Conservation (phyloP, 78 protist genomes). For the Planoprotostelium fungivorum region DNA sequence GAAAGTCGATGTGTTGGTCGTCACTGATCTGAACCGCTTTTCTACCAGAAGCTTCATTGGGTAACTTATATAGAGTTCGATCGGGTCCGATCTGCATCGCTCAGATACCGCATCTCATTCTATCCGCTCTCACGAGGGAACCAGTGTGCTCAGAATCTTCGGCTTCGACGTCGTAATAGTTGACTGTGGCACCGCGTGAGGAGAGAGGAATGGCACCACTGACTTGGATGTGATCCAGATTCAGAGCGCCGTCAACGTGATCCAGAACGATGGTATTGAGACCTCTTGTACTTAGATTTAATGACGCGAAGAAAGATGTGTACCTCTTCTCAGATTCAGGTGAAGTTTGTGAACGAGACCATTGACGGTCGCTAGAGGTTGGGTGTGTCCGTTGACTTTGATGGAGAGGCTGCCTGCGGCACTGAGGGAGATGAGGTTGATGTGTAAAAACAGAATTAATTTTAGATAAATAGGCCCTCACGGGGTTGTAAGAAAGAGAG, state of each 20-base stretch:
- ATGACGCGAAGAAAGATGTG: not conserved
- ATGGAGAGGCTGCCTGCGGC: not conserved
- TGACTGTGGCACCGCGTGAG: not conserved
- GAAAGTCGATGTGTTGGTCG: not conserved
- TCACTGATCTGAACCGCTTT: not conserved
- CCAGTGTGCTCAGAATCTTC: not conserved
- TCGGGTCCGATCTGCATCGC: not conserved
- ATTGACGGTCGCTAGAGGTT: not conserved
- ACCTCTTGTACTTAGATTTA: not conserved
- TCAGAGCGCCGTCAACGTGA: not conserved
- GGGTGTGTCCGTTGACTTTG: not conserved
- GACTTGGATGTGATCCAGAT: not conserved
- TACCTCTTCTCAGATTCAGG: not conserved
- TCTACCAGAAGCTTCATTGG: not conserved
- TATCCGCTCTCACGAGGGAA: not conserved
- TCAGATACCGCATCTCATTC: not conserved
- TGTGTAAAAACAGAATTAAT: not conserved
- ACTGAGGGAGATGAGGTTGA: too few species aligned
- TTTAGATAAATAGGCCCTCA: not conserved
- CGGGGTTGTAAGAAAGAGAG: not conserved
- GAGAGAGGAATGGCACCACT: not conserved
- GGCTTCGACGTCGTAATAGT: not conserved
- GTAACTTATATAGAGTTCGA: not conserved
- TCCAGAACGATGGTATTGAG: not conserved
- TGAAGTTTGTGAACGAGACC: not conserved